Base-by-base conservation (phyloP, 306 rosid species). In the Fagus crenata region DNA sequence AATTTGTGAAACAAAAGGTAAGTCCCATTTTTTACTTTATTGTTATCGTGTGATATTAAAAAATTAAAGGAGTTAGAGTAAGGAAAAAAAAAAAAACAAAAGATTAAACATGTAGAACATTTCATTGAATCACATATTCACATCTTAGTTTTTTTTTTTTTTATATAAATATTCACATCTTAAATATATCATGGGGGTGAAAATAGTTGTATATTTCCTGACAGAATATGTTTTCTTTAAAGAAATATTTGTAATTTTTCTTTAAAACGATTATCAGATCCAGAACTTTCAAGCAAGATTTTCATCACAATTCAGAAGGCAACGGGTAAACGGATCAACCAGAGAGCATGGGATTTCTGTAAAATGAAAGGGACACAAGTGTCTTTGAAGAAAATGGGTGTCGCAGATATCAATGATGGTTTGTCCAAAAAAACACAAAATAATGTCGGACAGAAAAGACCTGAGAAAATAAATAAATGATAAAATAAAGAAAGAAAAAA, bases 381-480 rank as follows among this genome's bases (percentile, higher is more conserved):
- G 84, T 75, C 84, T 37, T 60, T 75, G 31, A 3, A 0, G 41
- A 8, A 8, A 77, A 1, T 61, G 68, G 41, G 68, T 33, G 68
- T 61, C 40, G 18, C 17, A 4, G 3, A 22, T 11, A 41, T 15
- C 56, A 61, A 75, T 35, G 18, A 46, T 5, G 4, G 39, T 58
- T 22, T 2, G 31, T 18, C n/a, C 55, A 39, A 69, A 71, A 60
- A 39, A 40, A 51, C 68, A 64, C 41, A 59, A 71, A 49, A 65
- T 71, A 79, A 82, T 75, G 88, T 84, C 81, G 75, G 53, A 71
- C 36, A 46, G 55, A 80, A 39, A 36, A n/a, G 68, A 61, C 7
- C 9, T 56, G 22, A 32, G 42, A 55, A n/a, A 41, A 18, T 22
- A 69, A 43, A 18, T 36, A 53, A 56, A 58, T 56, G 18, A 12